A percentile compares a stretch with the other conserved stretches of the same genome.
Conservation (phyloP, 371 early-diverging fungal species). For the Mortierella sp. region DNA sequence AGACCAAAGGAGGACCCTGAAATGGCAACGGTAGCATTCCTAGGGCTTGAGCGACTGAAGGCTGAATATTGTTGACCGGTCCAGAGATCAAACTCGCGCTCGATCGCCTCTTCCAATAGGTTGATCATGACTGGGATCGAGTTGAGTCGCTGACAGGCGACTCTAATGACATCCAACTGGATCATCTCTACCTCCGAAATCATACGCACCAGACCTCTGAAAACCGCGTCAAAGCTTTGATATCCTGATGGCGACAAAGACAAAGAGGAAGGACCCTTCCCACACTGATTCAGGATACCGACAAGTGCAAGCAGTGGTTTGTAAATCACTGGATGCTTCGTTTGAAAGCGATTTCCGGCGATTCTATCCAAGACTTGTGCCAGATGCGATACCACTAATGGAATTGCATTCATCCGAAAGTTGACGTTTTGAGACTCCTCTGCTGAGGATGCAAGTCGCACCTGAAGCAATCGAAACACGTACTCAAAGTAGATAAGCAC, state of each 20-base stretch:
- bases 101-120: conserved; percentile 46
- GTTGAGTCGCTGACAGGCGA: conserved; percentile 31
- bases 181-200: conserved; percentile 28
- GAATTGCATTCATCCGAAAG: conserved; percentile 33
- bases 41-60: not conserved
- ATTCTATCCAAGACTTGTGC: conserved; percentile 43
- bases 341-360: conserved; percentile 14
- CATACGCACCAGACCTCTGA: conserved; percentile 27
- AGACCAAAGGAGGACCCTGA: conserved; percentile 35
- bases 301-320: conserved; percentile 29
- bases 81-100: conserved; percentile 48
- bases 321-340: conserved; percentile 21
- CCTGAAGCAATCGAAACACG: conserved; percentile 27
- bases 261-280: conserved; percentile 1
- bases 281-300: conserved; percentile 32
- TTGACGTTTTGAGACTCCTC: conserved; percentile 41
- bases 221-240: conserved; percentile 23
- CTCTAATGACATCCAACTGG: conserved; percentile 37
- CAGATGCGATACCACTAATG: conserved; percentile 26
- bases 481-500: conserved; percentile 41
- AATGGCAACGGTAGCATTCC: not conserved
- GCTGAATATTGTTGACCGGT: conserved; percentile 23
- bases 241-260: not conserved
- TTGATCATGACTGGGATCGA: conserved; percentile 39
- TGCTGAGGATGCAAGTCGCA: conserved; percentile 38